Base-by-base conservation (phyloP, 768 basidiomycete species). In the Kwoniella dendrophila region DNA sequence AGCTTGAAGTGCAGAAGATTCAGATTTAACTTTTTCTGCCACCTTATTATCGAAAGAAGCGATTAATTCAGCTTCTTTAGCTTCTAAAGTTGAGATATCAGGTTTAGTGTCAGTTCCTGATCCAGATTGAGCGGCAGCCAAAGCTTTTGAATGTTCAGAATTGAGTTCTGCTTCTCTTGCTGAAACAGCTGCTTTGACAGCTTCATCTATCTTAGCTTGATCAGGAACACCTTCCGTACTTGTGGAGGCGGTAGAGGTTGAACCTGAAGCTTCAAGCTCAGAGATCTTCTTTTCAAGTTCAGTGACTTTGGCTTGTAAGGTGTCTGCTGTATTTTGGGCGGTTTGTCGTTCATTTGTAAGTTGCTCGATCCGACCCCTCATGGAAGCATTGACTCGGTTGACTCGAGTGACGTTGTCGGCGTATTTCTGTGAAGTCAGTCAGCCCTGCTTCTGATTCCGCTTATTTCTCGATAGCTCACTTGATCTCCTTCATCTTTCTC, bases 181-280 rank as follows among this genome's bases (percentile, higher is more conserved):
- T 11, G 65, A 56, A 11, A 75, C 70, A 11, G 74, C 74, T 33
- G 61, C 41, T 48, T 69, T 66, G 64, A 76, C 66, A 30, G 72
- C 72, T 57, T 68, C 66, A 41, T 76, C 72, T 45, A 72, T 72
- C 14, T 49, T 59, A 33, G 57, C 49, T 52, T 69, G 66, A 40
- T 34, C 29, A 4, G 50, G 26, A 20, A 30, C 60, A 8, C 41
- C 63, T 8, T 38, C 56, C 5, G 38, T 56, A 20, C 27, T 27
- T 7, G 49, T 26, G 5, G 59, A n/a, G 18, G 56, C 32, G 24
- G 49, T 10, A 12, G 52, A 16, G 16, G 52, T 36, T 33, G 53
- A 26, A 7, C 49, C 45, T 11, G 50, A 29, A 34, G 44, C 20
- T 56, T 59, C 27, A n/a, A 57, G 44, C 3, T 59, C 66, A 5